Base-by-base conservation (phyloP, 495 filamentous ascomycete genomes). In the Aspergillus haitiensis region DNA sequence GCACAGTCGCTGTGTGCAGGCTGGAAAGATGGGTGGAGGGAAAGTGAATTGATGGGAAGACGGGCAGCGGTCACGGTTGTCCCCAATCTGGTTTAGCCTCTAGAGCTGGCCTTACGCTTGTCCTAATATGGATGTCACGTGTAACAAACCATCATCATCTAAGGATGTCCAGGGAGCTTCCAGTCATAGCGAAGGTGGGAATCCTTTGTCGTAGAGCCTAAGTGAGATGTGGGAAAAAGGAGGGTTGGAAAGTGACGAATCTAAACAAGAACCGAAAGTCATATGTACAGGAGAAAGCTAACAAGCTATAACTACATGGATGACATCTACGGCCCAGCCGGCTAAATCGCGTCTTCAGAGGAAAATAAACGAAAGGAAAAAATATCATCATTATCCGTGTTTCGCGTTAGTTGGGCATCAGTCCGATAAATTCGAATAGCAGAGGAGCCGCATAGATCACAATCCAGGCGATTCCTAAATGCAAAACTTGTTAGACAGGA, bases 391-490 rank as follows among this genome's bases (percentile, higher is more conserved):
- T 46, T n/a, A 48, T 40, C 15, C 31, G 44, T 35, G 32, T 45
- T 12, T 27, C 31, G 11, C 33, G 11, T 42, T 54, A 67, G n/a
- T 54, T 35, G 7, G 65, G 59, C 36, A 55, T 86, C 11, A 91
- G 71, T 5, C 88, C 87, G 35, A 87, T 68, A 2, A 81, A n/a
- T 64, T 88, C 83, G 63, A 92, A 91, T 9, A 87, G 65, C 6
- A 89, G 71, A 0, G 87, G 87, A 57, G 83, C 84, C 2, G 78
- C 73, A 62, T 91, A 89, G 3, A 90, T 85, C 3, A 85, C 86
- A 56, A 90, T 72, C 84, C 82, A 89, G 16, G 77, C 89, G 74
- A 92, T 93, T n/a, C 89, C 87, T 89, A 65, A 13, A 15, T 35
- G 3, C 21, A 53, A 7, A 18, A 10, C 33, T 2, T 55, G 55